Conservation (phyloP, 139 green algal species). For the Chlorella sp. region DNA sequence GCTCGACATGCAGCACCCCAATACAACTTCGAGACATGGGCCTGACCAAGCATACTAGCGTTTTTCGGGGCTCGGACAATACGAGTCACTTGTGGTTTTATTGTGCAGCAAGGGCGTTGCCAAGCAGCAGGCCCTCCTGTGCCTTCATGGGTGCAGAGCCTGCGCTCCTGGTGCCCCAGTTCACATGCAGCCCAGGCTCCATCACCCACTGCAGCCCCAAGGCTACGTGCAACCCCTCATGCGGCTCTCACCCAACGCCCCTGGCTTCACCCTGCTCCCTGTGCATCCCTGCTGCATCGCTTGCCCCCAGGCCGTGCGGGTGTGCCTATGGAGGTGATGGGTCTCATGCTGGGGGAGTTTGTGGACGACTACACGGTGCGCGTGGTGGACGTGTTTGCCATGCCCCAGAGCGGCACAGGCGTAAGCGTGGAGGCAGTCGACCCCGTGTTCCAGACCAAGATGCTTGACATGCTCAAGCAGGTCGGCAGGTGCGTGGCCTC, state of each 20-base stretch:
- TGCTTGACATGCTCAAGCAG: conserved; percentile 99
- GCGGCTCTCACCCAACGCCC: neutral
- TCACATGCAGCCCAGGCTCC: too few species aligned
- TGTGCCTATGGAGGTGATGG: conserved; percentile 99
- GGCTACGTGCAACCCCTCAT: too few species aligned
- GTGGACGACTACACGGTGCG: conserved; percentile 98
- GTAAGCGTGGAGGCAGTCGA: conserved; percentile 98
- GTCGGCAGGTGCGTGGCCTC: conserved; percentile 82
- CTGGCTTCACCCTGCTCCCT: neutral
- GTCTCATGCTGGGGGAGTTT: conserved; percentile 99
- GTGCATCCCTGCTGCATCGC: neutral
- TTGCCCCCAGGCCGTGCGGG: conserved; percentile 82
- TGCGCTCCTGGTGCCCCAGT: too few species aligned
- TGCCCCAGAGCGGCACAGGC: conserved; percentile 96
- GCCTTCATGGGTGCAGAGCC: too few species aligned
- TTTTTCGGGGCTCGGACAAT: too few species aligned
- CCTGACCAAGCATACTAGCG: too few species aligned
- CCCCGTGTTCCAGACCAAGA: conserved; percentile 98
- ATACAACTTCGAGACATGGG: too few species aligned
- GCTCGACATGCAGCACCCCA: too few species aligned
- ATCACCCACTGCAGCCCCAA: too few species aligned
- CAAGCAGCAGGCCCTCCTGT: too few species aligned
- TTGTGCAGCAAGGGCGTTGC: too few species aligned
- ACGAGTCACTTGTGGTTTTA: too few species aligned
- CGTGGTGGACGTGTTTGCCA: conserved; percentile 99